These are phyloP conservation scores for Nicotiana tomentosiformis DNA, from an alignment of 257 asterid species.

Conservation along the genomic window DNA sequence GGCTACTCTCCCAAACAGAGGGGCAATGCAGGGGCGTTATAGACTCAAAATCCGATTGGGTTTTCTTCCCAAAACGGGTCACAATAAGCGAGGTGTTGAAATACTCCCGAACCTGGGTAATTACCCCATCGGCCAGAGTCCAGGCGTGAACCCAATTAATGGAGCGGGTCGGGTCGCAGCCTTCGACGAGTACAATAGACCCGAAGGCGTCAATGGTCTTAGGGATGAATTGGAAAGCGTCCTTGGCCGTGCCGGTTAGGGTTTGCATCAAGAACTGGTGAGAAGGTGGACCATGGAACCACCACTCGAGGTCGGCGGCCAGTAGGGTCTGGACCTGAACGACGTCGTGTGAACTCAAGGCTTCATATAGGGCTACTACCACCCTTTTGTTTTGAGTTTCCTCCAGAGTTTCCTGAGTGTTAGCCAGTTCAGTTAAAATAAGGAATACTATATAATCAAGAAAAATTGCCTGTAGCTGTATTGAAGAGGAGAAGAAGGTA, in stretches of 20 bases:
- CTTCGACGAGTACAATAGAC: slow-evolving; percentile 77
- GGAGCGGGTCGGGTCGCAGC: slow-evolving; percentile 51
- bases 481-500: neutral
- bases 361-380: slow-evolving; percentile 99
- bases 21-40: slow-evolving; percentile 51
- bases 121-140: slow-evolving; percentile 93
- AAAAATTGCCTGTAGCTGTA: neutral
- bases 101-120: slow-evolving; percentile 91
- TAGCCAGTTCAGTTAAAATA: slow-evolving; percentile 66
- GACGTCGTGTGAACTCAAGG: slow-evolving; percentile 72
- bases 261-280: slow-evolving; percentile 95
- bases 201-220: slow-evolving; percentile 69
- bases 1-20: slow-evolving; percentile 83
- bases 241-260: slow-evolving; percentile 64
- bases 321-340: slow-evolving; percentile 63
- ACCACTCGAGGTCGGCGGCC: slow-evolving; percentile 98
- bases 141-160: slow-evolving; percentile 99
- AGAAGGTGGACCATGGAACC: slow-evolving; percentile 99
- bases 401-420: slow-evolving; percentile 73
- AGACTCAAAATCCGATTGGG: slow-evolving; percentile 17
- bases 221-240: slow-evolving; percentile 54
- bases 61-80: slow-evolving; percentile 47
- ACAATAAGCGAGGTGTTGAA: slow-evolving; percentile 92
- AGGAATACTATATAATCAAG: neutral
- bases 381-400: slow-evolving; percentile 70